Evolutionary conservation across 352 stramenopile genomes (phyloP).

Genomic region (Phytopythium aichiense): DNA sequence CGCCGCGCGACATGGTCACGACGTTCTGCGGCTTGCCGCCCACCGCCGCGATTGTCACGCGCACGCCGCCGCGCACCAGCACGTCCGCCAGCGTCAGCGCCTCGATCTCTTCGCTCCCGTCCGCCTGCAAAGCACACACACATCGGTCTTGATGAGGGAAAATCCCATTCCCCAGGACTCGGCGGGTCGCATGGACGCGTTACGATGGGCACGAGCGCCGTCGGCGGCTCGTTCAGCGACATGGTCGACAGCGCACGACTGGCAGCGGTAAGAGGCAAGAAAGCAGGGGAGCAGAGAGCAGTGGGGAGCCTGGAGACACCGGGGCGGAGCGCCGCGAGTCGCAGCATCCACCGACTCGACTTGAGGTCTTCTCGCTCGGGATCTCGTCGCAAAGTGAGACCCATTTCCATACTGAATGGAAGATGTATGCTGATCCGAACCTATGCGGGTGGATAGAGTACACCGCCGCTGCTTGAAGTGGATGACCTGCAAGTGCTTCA

Average conservation of each 20-base stretch:
- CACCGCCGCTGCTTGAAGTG: not conserved
- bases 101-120: constrained; percentile 82
- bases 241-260: constrained; percentile 2
- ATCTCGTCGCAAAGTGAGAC: not conserved
- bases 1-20: constrained; percentile 70
- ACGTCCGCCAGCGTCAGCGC: constrained; percentile 72
- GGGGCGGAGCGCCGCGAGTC: not conserved
- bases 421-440: not conserved
- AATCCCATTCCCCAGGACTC: not conserved
- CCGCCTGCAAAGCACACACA: constrained; percentile 29
- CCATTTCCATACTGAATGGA: not conserved
- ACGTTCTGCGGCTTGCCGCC: constrained; percentile 54
- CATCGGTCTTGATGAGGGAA: not conserved
- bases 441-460: not conserved
- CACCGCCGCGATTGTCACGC: constrained; percentile 65
- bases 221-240: constrained; percentile 4
- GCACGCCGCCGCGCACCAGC: constrained; percentile 58
- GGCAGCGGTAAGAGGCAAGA: not conserved
- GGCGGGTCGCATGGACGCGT: not conserved
- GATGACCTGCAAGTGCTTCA: no score
- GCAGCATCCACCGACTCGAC: constrained; percentile 9
- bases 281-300: constrained; percentile 4
- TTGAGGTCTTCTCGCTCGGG: not conserved
- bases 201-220: constrained; percentile 37
- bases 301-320: not conserved